Base-by-base conservation (phyloP, 306 rosid genomes). In the Sicyos baderoa region DNA sequence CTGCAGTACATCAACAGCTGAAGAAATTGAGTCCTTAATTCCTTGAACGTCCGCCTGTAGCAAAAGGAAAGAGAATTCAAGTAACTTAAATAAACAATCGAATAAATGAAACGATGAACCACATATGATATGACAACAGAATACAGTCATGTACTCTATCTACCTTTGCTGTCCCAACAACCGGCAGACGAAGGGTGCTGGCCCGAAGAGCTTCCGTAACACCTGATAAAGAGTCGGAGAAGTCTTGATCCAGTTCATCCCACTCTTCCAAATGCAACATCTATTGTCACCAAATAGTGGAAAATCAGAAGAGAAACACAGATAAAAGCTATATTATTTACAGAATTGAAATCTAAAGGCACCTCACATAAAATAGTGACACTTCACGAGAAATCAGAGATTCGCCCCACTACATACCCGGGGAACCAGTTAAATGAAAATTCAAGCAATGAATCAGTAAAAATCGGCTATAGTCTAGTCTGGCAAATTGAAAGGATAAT, bases 111-210 rank as follows among this genome's bases (percentile, higher is more conserved):
- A 64, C 50, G 1, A 19, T 2, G 35, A 44, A 21, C 54, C 54
- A 3, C 70, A 64, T 42, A 40, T 27, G 12, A 63, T 4, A 51
- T 73, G 59, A 61, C 55, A 16, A 51, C 65, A 56, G 6, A 62
- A 55, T 40, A 69, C 14, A 32, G 9, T 29, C 52, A 35, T 67
- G 73, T 52, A n/a, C 25, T 37, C 11, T 54, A 70, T 25, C 29
- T 25, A 25, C 98, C 91, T 84, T 88, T 72, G 97, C 95, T 55
- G 92, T 86, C 55, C 85, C 84, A 81, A 82, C 90, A 75, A 93
- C 87, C 14, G 97, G 98, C 75, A 93, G 97, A 49, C 97, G 98
- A 72, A 93, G 96, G 73, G 93, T 88, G 82, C 98, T 93, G 60
- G 94, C 97, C 83, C 62, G 84, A 74, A 93, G 72, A 50, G 96